Base-by-base conservation (phyloP, 2,329 filamentous ascomycete species). In the Trichoderma sp. region DNA sequence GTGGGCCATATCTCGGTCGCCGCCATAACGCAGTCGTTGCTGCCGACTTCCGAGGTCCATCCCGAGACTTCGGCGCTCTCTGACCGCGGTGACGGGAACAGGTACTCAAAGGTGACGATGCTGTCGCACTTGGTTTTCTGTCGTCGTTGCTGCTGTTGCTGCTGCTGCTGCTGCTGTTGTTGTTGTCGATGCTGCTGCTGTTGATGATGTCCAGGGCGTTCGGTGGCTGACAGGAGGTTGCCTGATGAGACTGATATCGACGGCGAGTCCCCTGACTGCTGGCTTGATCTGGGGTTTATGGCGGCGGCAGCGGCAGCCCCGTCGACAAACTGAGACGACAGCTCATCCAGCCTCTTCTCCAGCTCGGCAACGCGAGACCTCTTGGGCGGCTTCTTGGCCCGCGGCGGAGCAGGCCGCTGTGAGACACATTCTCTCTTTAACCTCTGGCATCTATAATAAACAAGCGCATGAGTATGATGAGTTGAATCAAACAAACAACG, bases 301-400 rank as follows among this genome's bases (percentile, higher is more conserved):
- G 68, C 59, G 2, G 69, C 43, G 28, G 68, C 16, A 39, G 64
- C 66, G 32, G 68, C 52, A 26, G 69, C 63, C 39, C 68, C 72
- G 11, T 74, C 73, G 30, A 81, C 78, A 52, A 85, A 78, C 60
- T 83, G 81, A 1, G 81, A 81, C 3, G 82, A 83, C 67, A 86
- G 77, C 74, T 85, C 82, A 69, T 85, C 80, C 1, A 86, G 78
- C 1, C 83, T 79, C 74, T 82, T 82, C 75, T 86, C 84, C 13
- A 86, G 78, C 75, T 85, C 83, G 21, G 83, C 81, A 51, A 86
- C 83, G 58, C 83, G 78, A 21, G 82, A 85, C 18, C 83, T 78
- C 75, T 83, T 84, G 52, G 80, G 79, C 24, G 79, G 77, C 74
- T 82, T 85, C 73, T 83, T 83, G 61, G 80, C 78, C 55, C 83